phyloP scores from a whole-genome alignment of 768 basidiomycete species.

The Daedaleopsis nitida region DNA sequence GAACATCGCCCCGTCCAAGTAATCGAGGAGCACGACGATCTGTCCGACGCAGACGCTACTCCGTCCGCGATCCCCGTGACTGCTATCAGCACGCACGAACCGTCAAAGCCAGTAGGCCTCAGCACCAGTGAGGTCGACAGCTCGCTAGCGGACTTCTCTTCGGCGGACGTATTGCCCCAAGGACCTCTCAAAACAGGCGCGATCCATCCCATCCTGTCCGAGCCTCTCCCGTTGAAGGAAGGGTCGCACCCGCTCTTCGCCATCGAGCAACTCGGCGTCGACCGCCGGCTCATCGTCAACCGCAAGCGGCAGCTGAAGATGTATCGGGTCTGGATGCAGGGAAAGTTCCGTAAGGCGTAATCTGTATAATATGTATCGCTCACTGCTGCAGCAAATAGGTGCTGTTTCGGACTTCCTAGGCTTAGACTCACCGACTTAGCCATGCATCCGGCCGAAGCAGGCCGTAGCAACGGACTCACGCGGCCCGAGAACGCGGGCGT shows the following conservation, averaged over 20 bases:
- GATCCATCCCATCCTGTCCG: constrained; percentile 8
- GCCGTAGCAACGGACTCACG: too few species aligned
- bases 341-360: constrained; percentile 64
- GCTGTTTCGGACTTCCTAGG: too few species aligned
- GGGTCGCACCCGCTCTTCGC: constrained; percentile 66
- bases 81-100: background rate
- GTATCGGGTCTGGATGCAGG: constrained; percentile 97
- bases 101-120: background rate
- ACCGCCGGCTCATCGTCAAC: constrained; percentile 89
- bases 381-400: too few species aligned
- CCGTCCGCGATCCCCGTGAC: background rate
- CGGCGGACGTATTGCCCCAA: background rate
- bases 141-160: constrained; percentile 6
- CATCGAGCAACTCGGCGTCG: constrained; percentile 86
- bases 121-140: background rate
- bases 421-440: too few species aligned
- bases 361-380: too few species aligned
- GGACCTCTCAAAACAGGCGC: constrained; percentile 2
- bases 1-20: constrained; percentile 33
- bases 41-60: background rate
- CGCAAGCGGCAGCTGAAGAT: constrained; percentile 94
- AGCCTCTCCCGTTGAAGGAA: background rate
- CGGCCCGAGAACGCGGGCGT: too few species aligned
- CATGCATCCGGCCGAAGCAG: too few species aligned
- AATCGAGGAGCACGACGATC: constrained; percentile 38